These are phyloP conservation scores for Gossypium arboreum DNA, from an alignment of 345 rosid species.

Conservation along the genomic window DNA sequence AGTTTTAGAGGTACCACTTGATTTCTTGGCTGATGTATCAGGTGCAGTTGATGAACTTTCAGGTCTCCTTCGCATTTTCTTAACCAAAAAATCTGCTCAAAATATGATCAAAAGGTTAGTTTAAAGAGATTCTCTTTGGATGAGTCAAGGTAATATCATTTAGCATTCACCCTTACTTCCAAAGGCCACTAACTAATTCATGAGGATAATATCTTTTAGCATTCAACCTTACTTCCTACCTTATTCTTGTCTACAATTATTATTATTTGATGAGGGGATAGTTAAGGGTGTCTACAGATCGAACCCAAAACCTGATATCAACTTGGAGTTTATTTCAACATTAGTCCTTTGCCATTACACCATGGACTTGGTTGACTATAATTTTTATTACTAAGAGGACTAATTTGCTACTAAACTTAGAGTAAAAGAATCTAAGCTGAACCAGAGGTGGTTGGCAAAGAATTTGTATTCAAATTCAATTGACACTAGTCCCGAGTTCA, in stretches of 20 bases:
- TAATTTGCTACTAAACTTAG: neutral
- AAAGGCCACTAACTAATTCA: neutral
- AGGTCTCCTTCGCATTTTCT: conserved; percentile 34
- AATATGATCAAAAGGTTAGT: neutral
- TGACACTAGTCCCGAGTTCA: too few species aligned
- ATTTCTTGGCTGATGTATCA: conserved; percentile 21
- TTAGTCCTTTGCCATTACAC: too few species aligned
- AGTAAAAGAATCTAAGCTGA: neutral
- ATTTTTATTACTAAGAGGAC: neutral
- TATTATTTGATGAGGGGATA: too few species aligned
- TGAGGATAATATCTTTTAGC: neutral
- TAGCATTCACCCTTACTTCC: neutral
- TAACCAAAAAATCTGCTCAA: conserved; percentile 11
- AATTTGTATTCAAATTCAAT: too few species aligned
- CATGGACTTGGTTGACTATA: too few species aligned
- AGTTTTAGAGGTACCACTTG: conserved; percentile 11
- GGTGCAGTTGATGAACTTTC: conserved; percentile 23
- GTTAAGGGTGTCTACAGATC: too few species aligned
- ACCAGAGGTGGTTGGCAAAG: too few species aligned
- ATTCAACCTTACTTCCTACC: neutral
- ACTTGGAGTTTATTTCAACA: too few species aligned
- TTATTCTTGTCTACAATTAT: too few species aligned
- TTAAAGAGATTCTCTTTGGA: neutral
- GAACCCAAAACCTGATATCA: too few species aligned
- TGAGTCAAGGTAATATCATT: too few species aligned